phyloP scores from a whole-genome alignment of 2,329 filamentous ascomycete genomes.

The Cercospora nicotianae region DNA sequence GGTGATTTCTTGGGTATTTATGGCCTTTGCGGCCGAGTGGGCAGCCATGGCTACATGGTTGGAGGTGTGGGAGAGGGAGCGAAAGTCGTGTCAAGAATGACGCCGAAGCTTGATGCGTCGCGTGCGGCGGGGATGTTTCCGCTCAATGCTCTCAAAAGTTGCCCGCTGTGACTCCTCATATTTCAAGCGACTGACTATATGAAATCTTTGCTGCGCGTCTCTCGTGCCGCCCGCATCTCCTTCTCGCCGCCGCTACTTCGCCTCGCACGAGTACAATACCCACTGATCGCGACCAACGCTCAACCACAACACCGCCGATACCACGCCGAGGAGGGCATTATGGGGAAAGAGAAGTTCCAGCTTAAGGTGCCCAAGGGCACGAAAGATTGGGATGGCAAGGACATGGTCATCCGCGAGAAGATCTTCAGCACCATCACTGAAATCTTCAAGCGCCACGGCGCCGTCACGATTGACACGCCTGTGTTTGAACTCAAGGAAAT shows the following conservation, averaged over 20 bases:
- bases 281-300: not conserved
- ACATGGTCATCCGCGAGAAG: conserved; percentile 77
- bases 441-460: conserved; percentile 82
- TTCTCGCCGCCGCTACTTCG: not conserved
- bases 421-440: conserved; percentile 74
- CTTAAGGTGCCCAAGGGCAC: conserved; percentile 91
- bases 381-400: conserved; percentile 77
- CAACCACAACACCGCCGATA: not conserved
- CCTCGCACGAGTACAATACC: not conserved
- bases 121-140: conserved; percentile 6
- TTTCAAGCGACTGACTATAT: conserved; percentile 16
- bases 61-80: not conserved
- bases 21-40: conserved; percentile 60
- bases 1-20: conserved; percentile 73
- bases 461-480: conserved; percentile 73
- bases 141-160: conserved; percentile 7
- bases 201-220: conserved; percentile 20
- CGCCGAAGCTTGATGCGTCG: conserved; percentile 4
- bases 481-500: conserved; percentile 89
- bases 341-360: conserved; percentile 53
- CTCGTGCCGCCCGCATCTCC: conserved; percentile 12
- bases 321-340: conserved; percentile 37
- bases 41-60: conserved; percentile 40
- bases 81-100: not conserved
- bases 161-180: not conserved